Base-by-base conservation (phyloP, 2,329 filamentous ascomycete genomes). In the Teratosphaeria gauchensis region DNA sequence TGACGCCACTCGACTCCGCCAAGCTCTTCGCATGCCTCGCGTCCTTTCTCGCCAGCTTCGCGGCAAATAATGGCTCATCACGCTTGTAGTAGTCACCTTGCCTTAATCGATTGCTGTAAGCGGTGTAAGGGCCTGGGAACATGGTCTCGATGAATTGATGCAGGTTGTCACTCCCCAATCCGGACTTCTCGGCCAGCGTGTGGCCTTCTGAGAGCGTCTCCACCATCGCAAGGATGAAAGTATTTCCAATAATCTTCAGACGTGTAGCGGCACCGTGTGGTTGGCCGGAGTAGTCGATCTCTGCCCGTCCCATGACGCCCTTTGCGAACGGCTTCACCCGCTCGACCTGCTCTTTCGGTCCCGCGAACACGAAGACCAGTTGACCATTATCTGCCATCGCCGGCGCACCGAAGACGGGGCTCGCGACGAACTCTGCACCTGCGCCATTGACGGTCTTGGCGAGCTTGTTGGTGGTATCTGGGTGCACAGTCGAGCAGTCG, bases 401-500 rank as follows among this genome's bases (percentile, higher is more conserved):
- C 1, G 87, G 85, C 1, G 85, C 84, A 5, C 87, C 87, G 67
- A 91, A 91, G 4, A 92, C 84, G 11, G 86, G 85, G 66, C 82
- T 84, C 0, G 89, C 88, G 19, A 95, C 83, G 68, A 95, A 95
- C 46, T 85, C 79, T 2, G 82, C 90, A 5, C 88, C 88, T 28
- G 79, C 79, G 1, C 71, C 78, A 12, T 77, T 76, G 60, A 87
- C 76, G 30, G 74, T 77, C 64, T 83, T 77, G 30, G 85, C 85
- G 2, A 90, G 73, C 30, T 78, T 78, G 61, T 89, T 82, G 1
- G 88, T 89, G 3, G 88, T 90, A 58, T 92, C 87, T 0, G 92
- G 91, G 72, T 94, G 88, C 38, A 96, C 83, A 30, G 91, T 96
- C 3, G 89, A 94, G 79, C 88, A 92, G 70, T 96, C 91, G 33